Evolutionary conservation across 257 asterid genomes (phyloP), one percentile per base, ranked within the genome.

Genomic region (Solanum medicagineum): DNA sequence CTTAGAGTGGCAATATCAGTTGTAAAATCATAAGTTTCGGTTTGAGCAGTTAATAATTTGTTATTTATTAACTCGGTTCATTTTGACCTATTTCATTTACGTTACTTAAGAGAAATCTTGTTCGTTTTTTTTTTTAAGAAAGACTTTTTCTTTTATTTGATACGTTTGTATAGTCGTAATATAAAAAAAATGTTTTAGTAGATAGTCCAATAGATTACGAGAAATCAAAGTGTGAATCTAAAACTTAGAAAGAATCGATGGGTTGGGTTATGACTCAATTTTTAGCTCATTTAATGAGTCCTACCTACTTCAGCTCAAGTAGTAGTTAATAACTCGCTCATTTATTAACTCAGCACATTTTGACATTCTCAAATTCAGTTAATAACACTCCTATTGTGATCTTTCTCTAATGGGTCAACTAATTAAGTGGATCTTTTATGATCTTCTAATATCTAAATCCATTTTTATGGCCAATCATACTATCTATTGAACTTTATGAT

Each of bases 271-370:
- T 10, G 15, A 60, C 32, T 7, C 1, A 2, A 10, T 60, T n/a
- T 60, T 60, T 7, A n/a, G 5, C 15, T 60, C 8, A 59, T 9
- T 59, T 20, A 7, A 60, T 36, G 42, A 36, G 0, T 3, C 0
- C 8, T 10, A n/a, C 5, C 0, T 7, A 15, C 68, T 60, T 60
- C 1, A 60, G 7, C 32, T n/a, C 32, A 60, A 60, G 10, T 10
- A 10, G 2, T 4, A 60, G 0, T n/a, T 1, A 59, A 4, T n/a
- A 1, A 60, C 0, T 0, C 47, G 10, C 7, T 10, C 4, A n/a
- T 10, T 10, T 59, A 3, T n/a, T n/a, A 10, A 10, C 8, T 2
- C 8, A 59, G 10, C 0, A 0, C 15, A 59, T 59, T 59, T 59
- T 59, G 32, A 59, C 7, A n/a, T 10, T 59, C 10, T 59, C 8